Evolutionary conservation across 139 green algal genomes (phyloP).

Genomic region (Asterochloris sp.): DNA sequence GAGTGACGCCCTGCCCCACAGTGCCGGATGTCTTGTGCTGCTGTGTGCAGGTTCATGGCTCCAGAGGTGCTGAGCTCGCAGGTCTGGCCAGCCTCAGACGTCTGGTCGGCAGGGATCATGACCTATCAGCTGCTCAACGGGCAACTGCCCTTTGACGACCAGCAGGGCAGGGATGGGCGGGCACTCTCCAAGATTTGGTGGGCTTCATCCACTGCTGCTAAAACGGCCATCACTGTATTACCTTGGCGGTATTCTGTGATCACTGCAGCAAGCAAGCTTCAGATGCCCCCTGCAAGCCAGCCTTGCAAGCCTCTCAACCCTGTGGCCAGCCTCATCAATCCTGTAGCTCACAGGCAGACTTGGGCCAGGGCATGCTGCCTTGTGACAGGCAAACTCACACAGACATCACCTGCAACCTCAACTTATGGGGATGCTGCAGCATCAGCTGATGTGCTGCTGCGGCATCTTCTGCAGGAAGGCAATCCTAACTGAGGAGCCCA

Average conservation of each 20-base stretch:
- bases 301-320: too few relatives aligned
- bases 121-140: conserved; percentile 83
- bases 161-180: conserved; percentile 53
- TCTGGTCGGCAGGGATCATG: conserved; percentile 90
- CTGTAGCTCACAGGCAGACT: too few relatives aligned
- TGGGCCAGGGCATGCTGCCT: too few relatives aligned
- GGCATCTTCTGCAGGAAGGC: conserved; percentile 44
- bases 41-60: conserved; percentile 53
- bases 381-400: too few relatives aligned
- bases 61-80: conserved; percentile 73
- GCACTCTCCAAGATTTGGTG: conserved; percentile 51
- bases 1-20: too few relatives aligned
- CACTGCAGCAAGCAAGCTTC: neutral
- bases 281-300: neutral
- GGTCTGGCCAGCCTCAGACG: conserved; percentile 68
- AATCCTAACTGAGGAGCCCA: conserved; percentile 71
- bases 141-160: conserved; percentile 85
- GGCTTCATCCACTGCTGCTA: neutral
- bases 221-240: neutral
- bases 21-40: neutral
- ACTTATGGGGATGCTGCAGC: too few relatives aligned
- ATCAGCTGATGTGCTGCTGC: too few relatives aligned
- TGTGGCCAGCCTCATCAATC: too few relatives aligned
- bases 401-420: too few relatives aligned
- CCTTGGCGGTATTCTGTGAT: neutral